Base-by-base conservation (phyloP, 1,284 basidiomycete species). In the Testicularia cyperi region DNA sequence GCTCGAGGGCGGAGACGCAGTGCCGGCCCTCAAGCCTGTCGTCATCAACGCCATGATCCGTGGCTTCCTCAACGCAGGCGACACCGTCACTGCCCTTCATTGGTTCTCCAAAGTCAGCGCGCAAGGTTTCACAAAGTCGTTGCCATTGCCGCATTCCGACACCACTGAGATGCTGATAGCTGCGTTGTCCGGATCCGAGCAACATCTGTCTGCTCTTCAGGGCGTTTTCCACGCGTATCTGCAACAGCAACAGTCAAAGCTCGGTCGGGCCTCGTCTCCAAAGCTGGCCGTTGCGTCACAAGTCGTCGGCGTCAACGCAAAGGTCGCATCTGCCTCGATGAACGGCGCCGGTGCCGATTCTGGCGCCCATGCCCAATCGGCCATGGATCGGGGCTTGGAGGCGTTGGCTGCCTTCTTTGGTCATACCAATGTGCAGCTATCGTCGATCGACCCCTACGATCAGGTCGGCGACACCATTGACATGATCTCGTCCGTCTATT, bases 41-140 rank as follows among this genome's bases (percentile, higher is more conserved):
- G 85, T 87, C 1, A 87, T 85, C 70, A 81, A 82, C 4, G 78
- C 81, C 1, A 81, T 90, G 57, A 82, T 94, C 48, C 71, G 35
- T 9, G 61, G 61, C 12, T 64, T 77, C 47, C 38, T 74, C 12
- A 37, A 58, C 27, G 23, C 35, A 8, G 57, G 42, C 12, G 72
- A 71, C 25, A 34, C 34, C 19, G 39, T 51, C 12, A 44, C 61
- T 2, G 71, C 69, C 0, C 44, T 71, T 8, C 42, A 52, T 18
- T 74, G 69, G 71, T 52, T 70, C 29, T 19, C 38, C 25, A 60
- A 67, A 28, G 39, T 72, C 23, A 44, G 32, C 13, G 35, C 60
- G 1, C 27, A 18, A 9, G 26, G 6, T 9, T n/a, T 6, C 14
- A 30, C 7, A 14, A 25, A 10, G 22, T 20, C 3, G 21, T 23